These are phyloP conservation scores for Triticum dicoccoides DNA, from an alignment of 176 grass and related monocot species.

Conservation along the genomic window DNA sequence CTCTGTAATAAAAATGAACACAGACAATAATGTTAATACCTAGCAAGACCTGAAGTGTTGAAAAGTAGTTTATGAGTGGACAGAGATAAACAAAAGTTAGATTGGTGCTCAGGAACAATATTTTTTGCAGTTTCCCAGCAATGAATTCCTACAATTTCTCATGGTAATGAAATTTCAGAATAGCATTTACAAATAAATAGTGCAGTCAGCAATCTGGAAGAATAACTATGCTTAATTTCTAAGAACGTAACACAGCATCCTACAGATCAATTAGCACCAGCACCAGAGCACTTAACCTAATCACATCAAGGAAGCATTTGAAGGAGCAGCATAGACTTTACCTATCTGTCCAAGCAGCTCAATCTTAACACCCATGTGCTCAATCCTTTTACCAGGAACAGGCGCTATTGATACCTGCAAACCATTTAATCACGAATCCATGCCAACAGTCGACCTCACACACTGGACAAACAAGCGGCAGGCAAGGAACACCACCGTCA, in stretches of 20 bases:
- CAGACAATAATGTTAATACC: slow-evolving; percentile 13
- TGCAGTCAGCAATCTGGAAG: neutral
- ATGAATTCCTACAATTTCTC: neutral
- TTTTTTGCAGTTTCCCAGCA: neutral
- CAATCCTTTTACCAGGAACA: slow-evolving; percentile 76
- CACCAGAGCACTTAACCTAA: neutral
- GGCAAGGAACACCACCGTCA: neutral
- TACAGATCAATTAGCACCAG: neutral
- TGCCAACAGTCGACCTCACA: neutral
- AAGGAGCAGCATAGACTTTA: slow-evolving; percentile 21
- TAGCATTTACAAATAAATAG: neutral
- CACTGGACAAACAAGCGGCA: neutral
- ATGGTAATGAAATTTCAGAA: neutral
- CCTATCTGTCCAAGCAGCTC: slow-evolving; percentile 93
- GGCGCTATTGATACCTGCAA: slow-evolving; percentile 80
- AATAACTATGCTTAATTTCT: neutral
- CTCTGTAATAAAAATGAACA: slow-evolving; percentile 46
- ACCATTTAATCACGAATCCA: slow-evolving; percentile 1
- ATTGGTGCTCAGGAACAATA: neutral
- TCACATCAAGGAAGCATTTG: neutral
- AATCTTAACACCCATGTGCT: slow-evolving; percentile 87
- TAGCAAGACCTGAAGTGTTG: neutral
- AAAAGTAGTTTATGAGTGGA: neutral
- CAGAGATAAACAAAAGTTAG: neutral
- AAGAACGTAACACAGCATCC: neutral